These are phyloP conservation scores for Penicillium parvum DNA, from an alignment of 495 filamentous ascomycete species.

Conservation along the genomic window DNA sequence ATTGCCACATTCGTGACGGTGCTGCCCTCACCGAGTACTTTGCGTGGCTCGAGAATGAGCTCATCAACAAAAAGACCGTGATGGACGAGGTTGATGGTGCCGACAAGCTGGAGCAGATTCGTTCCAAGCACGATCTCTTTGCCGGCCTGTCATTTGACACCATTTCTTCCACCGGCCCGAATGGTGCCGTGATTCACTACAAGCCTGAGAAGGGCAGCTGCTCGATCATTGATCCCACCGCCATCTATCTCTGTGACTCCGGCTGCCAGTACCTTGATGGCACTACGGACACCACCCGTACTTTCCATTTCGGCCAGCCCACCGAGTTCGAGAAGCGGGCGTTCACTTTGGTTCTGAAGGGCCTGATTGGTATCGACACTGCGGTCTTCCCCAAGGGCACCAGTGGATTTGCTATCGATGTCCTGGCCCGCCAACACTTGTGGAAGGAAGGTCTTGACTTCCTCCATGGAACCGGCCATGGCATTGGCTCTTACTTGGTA, in stretches of 20 bases:
- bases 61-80: slow-evolving; percentile 64
- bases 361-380: slow-evolving; percentile 85
- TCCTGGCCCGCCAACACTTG: slow-evolving; percentile 82
- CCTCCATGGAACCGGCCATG: slow-evolving; percentile 94
- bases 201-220: slow-evolving; percentile 83
- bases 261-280: slow-evolving; percentile 94
- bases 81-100: slow-evolving; percentile 88
- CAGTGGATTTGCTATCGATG: slow-evolving; percentile 86
- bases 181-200: slow-evolving; percentile 97
- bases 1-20: slow-evolving; percentile 91
- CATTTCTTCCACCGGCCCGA: slow-evolving; percentile 91
- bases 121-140: slow-evolving; percentile 76
- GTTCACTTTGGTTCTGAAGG: slow-evolving; percentile 94
- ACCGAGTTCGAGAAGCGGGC: slow-evolving; percentile 82
- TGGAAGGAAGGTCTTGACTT: slow-evolving; percentile 95
- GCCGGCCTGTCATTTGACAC: slow-evolving; percentile 93
- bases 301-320: slow-evolving; percentile 85
- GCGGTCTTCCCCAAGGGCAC: slow-evolving; percentile 94
- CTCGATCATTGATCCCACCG: slow-evolving; percentile 76
- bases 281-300: slow-evolving; percentile 94
- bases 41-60: slow-evolving; percentile 90
- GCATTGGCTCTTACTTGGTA: slow-evolving; percentile 82
- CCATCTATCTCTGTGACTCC: slow-evolving; percentile 94
- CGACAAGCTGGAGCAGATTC: slow-evolving; percentile 80
- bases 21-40: slow-evolving; percentile 91